Conservation (phyloP, 2,329 filamentous ascomycete species). For the Trichoderma arundinaceum region DNA sequence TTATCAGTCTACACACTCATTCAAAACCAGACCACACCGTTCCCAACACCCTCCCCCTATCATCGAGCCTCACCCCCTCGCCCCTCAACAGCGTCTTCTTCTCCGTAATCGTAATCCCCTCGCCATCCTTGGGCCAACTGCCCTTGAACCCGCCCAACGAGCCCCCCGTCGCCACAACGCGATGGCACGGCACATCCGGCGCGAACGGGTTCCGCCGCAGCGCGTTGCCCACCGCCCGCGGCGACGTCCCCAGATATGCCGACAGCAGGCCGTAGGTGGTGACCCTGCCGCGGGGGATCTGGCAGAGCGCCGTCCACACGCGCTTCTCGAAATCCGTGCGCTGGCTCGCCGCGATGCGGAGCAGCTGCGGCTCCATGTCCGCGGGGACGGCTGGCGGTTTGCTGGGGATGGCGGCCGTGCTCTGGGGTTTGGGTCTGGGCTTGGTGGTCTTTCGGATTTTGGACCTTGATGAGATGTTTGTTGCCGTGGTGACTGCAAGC, state of each 20-base stretch:
- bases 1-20: neutral
- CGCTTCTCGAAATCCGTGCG: constrained; percentile 63
- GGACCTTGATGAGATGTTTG: neutral
- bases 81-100: constrained; percentile 65
- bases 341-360: constrained; percentile 51
- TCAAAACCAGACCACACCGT: constrained; percentile 54
- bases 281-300: constrained; percentile 75
- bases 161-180: constrained; percentile 76
- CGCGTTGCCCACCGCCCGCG: constrained; percentile 78
- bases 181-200: constrained; percentile 79
- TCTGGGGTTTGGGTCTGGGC: neutral
- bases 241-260: constrained; percentile 69
- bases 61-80: constrained; percentile 70
- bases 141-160: constrained; percentile 75
- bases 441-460: constrained; percentile 9
- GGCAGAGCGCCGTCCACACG: constrained; percentile 74
- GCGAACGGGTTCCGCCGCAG: constrained; percentile 82
- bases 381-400: neutral
- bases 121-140: constrained; percentile 64
- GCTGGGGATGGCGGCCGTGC: neutral
- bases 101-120: constrained; percentile 66
- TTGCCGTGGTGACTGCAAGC: neutral
- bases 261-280: constrained; percentile 80
- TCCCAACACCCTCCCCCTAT: constrained; percentile 63
- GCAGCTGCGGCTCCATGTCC: constrained; percentile 45